Evolutionary conservation across 441 rosid genomes (phyloP).

Genomic region (Metrosideros polymorpha): DNA sequence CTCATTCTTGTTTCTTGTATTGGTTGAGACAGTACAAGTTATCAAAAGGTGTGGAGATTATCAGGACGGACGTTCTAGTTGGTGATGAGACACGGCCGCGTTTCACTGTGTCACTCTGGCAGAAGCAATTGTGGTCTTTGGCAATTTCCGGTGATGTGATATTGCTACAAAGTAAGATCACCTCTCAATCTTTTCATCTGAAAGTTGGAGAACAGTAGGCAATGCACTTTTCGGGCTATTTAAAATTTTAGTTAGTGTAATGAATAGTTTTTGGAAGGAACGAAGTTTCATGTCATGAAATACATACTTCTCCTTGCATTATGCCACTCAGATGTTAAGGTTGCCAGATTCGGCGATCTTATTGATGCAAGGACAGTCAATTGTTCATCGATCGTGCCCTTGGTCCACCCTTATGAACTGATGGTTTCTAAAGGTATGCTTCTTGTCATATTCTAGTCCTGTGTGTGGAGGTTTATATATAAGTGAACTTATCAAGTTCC

Average conservation of each 20-base stretch:
- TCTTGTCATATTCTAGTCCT: background rate
- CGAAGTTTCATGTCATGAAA: background rate
- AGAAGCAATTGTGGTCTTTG: slow-evolving; percentile 27
- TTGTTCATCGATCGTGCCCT: slow-evolving; percentile 26
- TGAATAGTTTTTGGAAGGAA: background rate
- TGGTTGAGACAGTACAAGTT: slow-evolving; percentile 25
- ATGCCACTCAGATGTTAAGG: slow-evolving; percentile 33
- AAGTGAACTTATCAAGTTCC: background rate
- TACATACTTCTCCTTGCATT: background rate
- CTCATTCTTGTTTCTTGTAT: background rate
- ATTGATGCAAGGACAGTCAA: slow-evolving; percentile 33
- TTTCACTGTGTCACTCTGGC: slow-evolving; percentile 43
- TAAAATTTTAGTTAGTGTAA: background rate
- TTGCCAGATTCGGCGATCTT: slow-evolving; percentile 25
- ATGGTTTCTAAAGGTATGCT: slow-evolving; percentile 28
- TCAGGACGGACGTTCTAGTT: slow-evolving; percentile 46
- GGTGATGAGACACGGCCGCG: slow-evolving; percentile 43
- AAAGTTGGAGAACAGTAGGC: background rate
- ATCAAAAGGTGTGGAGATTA: slow-evolving; percentile 29
- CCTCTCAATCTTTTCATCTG: background rate
- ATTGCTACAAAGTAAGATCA: slow-evolving; percentile 23
- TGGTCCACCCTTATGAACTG: slow-evolving; percentile 22
- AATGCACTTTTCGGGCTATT: background rate
- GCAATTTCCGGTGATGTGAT: slow-evolving; percentile 31
- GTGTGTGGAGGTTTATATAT: background rate